These are phyloP conservation scores for Pugionium dolabratum DNA, from an alignment of 345 rosid genomes.

Conservation along the genomic window DNA sequence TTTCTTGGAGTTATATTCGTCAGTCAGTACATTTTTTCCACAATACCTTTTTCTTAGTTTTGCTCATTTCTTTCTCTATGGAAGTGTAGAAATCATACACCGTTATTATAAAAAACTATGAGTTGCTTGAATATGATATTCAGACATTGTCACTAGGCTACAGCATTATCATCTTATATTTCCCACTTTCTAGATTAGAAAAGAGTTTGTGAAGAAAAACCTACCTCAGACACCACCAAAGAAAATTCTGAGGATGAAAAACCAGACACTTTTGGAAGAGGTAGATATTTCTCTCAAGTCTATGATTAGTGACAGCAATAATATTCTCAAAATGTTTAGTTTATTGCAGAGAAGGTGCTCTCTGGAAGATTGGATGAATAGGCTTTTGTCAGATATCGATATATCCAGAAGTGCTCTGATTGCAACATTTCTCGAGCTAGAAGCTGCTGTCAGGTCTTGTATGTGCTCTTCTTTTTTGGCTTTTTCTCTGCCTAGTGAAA, in stretches of 20 bases:
- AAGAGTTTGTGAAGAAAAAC: slow-evolving; percentile 62
- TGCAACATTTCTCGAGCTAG: slow-evolving; percentile 89
- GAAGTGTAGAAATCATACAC: background rate
- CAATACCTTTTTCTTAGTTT: background rate
- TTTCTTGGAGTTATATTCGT: slow-evolving; percentile 67
- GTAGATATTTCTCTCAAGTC: slow-evolving; percentile 44
- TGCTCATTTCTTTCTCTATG: slow-evolving; percentile 7
- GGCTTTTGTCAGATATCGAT: slow-evolving; percentile 77
- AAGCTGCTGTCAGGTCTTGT: slow-evolving; percentile 97
- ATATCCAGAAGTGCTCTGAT: slow-evolving; percentile 77
- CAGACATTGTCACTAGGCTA: slow-evolving; percentile 26
- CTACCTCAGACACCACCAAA: slow-evolving; percentile 82
- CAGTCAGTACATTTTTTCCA: slow-evolving; percentile 53
- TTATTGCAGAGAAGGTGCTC: slow-evolving; percentile 81
- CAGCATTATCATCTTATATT: slow-evolving; percentile 4
- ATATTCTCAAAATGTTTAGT: slow-evolving; percentile 56
- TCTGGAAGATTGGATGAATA: slow-evolving; percentile 92
- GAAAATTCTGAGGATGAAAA: slow-evolving; percentile 60
- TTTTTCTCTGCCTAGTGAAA: slow-evolving; percentile 12
- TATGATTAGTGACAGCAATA: slow-evolving; percentile 20
- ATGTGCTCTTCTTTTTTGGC: slow-evolving; percentile 43
- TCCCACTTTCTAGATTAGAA: slow-evolving; percentile 59
- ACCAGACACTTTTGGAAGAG: slow-evolving; percentile 67
- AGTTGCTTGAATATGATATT: slow-evolving; percentile 19
- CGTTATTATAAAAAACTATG: background rate